These are phyloP conservation scores for Sugiyamaella americana DNA, from an alignment of 805 yeast species.

Conservation along the genomic window DNA sequence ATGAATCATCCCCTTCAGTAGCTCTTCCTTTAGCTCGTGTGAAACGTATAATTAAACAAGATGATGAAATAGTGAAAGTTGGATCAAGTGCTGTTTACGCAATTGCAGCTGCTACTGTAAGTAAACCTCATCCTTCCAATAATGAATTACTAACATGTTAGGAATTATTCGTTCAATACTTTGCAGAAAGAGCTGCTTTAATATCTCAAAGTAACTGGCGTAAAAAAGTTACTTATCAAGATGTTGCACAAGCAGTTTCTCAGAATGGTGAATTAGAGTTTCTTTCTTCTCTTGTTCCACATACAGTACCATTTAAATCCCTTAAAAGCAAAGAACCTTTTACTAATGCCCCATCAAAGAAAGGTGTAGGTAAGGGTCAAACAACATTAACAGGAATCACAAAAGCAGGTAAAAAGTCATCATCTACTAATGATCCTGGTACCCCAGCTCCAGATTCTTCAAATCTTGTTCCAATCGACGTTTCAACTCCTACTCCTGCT, in stretches of 20 bases:
- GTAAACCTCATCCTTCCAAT: constrained; percentile 1
- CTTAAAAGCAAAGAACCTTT: constrained; percentile 5
- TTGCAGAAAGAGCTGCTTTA: constrained; percentile 64
- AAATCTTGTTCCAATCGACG: not conserved
- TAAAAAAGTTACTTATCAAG: constrained; percentile 64
- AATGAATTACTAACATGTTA: not conserved
- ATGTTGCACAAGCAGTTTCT: constrained; percentile 58
- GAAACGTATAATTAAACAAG: constrained; percentile 66
- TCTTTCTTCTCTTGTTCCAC: constrained; percentile 57
- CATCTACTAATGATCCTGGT: too few species aligned
- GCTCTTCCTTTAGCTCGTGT: constrained; percentile 59
- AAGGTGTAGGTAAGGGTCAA: not conserved
- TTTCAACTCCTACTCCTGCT: not conserved
- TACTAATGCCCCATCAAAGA: constrained; percentile 2
- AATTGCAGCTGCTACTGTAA: constrained; percentile 60
- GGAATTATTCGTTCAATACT: constrained; percentile 62
- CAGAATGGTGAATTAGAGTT: constrained; percentile 56
- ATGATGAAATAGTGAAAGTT: constrained; percentile 63
- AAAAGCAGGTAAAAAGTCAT: too few species aligned
- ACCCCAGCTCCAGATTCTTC: too few species aligned
- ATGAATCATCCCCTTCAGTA: too few species aligned
- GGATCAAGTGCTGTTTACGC: constrained; percentile 69
- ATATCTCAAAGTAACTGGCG: constrained; percentile 60
- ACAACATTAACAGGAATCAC: too few species aligned
- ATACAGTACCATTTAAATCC: constrained; percentile 23